These are phyloP conservation scores for Acanthamoeba royreba DNA, from an alignment of 208 protist genomes.

Conservation along the genomic window DNA sequence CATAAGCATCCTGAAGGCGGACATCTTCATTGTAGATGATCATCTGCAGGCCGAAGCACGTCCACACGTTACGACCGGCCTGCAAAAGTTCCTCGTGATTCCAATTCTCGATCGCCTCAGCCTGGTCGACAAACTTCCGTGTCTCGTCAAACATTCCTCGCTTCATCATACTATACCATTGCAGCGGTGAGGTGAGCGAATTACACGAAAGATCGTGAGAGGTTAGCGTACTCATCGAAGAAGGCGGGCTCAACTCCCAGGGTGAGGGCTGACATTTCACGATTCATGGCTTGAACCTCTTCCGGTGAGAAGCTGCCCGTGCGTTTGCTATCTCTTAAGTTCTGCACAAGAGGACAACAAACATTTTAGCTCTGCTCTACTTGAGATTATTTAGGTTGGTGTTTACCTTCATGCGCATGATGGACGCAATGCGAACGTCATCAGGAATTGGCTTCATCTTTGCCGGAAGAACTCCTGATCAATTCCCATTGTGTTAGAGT, in stretches of 20 bases:
- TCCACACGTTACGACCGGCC: constrained; percentile 37
- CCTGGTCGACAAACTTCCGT: not conserved
- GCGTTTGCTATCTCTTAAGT: constrained; percentile 27
- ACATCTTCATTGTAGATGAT: constrained; percentile 38
- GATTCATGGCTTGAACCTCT: constrained; percentile 28
- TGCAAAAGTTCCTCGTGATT: constrained; percentile 35
- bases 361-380: too few species aligned
- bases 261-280: constrained; percentile 25
- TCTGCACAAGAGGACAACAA: too few species aligned
- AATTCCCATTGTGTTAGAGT: not conserved
- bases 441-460: constrained; percentile 4
- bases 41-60: constrained; percentile 28
- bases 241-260: constrained; percentile 31
- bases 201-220: not conserved
- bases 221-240: not conserved
- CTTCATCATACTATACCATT: constrained; percentile 11
- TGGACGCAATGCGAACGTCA: not conserved
- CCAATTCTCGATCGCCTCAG: constrained; percentile 15
- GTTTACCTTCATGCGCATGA: constrained; percentile 37
- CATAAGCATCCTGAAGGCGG: not conserved
- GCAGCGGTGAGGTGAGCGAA: not conserved
- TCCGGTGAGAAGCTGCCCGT: not conserved
- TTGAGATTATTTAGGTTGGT: too few species aligned
- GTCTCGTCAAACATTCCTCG: constrained; percentile 23
- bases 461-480: not conserved